Evolutionary conservation across 768 basidiomycete genomes (phyloP).

Genomic region (Pholiota microspora): DNA sequence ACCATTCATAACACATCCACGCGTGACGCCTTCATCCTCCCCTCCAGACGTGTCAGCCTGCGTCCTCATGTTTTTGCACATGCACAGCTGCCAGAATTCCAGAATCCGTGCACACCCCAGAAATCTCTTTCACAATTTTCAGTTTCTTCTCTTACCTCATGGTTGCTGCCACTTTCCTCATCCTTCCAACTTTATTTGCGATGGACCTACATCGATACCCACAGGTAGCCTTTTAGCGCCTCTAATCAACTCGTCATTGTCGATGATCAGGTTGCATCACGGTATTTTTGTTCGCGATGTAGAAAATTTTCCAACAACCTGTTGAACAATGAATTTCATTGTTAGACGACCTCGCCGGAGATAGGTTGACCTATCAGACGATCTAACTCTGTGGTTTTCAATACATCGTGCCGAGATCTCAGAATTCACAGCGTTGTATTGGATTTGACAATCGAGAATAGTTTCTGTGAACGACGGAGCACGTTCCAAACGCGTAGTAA

Average conservation of each 20-base stretch:
- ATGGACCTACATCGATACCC: background rate
- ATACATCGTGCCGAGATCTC: background rate
- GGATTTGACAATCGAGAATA: background rate
- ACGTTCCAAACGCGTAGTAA: background rate
- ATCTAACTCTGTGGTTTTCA: background rate
- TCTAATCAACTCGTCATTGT: background rate
- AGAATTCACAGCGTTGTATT: background rate
- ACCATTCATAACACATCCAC: constrained; percentile 7
- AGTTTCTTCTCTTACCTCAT: constrained; percentile 25
- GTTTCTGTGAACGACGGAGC: background rate
- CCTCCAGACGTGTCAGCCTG: constrained; percentile 11
- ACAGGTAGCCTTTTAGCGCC: background rate
- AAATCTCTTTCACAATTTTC: constrained; percentile 7
- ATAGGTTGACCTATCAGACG: background rate
- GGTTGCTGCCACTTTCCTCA: constrained; percentile 18
- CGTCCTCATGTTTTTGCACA: constrained; percentile 40
- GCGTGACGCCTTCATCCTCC: constrained; percentile 12
- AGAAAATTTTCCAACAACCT: background rate
- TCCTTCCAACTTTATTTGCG: background rate
- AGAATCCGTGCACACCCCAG: constrained; percentile 14
- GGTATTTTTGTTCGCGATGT: background rate
- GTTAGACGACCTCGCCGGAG: background rate
- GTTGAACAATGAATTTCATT: background rate
- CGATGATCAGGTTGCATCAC: constrained; percentile 4
- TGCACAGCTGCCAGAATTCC: constrained; percentile 27